Base-by-base conservation (phyloP, 176 grass and related monocot genomes). In the Musa acuminata region DNA sequence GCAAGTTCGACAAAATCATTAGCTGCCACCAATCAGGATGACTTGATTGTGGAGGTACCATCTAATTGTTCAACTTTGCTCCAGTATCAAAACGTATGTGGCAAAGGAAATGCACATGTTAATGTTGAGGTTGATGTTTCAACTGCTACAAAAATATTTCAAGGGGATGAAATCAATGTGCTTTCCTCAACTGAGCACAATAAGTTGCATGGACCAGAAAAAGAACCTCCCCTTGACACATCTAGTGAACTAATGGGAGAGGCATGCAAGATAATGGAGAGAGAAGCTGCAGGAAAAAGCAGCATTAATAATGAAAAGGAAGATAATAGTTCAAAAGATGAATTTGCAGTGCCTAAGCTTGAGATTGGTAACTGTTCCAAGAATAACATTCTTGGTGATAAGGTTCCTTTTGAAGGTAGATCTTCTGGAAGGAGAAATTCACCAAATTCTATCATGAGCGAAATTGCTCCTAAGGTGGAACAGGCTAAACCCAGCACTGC, bases 401-500 rank as follows among this genome's bases (percentile, higher is more conserved):
- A 68, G 69, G 25, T 74, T 62, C 65, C 26, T 8, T 22, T 60
- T 24, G 80, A 87, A 13, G 57, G 7, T 62, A 69, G 72, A 75
- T 78, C 69, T 55, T 84, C 73, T 0, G 75, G 79, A 71, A 71
- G 69, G 48, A 63, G 62, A 49, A 84, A 63, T 52, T 72, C 69
- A 53, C 58, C 84, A 29, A 76, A 80, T 83, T 67, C 27, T 67
- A 49, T 64, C 1, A 29, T 78, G 13, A 60, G 76, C 66, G 82
- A 82, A 80, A 76, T 77, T 75, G 79, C 35, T 73, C 74, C 43
- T 1, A 87, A 86, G 68, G 83, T 85, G 77, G 50, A 72, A 85
- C 20, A n/a, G 21, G 53, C 68, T 20, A 82, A 82, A 49, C 73
- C 74, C 58, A 78, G 43, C 8, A 82, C 53, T 77, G 70, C 67